Evolutionary conservation across 495 filamentous ascomycete species (phyloP), one percentile per base, ranked within the genome.

Genomic region (Penicillium crystallinum): DNA sequence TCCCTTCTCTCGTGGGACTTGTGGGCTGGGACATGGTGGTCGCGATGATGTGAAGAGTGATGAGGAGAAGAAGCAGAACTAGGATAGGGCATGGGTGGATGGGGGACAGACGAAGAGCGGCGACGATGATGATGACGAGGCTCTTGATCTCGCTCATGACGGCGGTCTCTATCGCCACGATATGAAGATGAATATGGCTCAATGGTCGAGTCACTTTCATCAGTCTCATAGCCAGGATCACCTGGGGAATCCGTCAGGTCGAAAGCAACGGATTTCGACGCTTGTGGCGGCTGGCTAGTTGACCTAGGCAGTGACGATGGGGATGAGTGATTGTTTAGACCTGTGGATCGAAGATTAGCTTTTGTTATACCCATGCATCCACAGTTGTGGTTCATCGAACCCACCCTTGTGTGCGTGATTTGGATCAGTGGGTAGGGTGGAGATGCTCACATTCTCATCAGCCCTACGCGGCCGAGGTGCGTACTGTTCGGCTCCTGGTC

Each of bases 401-500:
- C 70, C 69, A 75, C 71, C 72, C 68, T 74, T 71, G 59, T 61
- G 59, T 55, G 39, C 58, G 55, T 66, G 65, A 46, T 64, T 51
- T 54, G 66, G 61, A 58, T 70, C 57, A 59, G 63, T 65, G 57
- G 74, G 60, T 59, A 66, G 67, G 63, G 55, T 59, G 51, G 59
- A 64, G 59, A 65, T 69, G 77, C 77, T 81, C 76, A 81, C 78
- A 77, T 78, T 81, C 58, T 80, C 76, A 66, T 81, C 76, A 51
- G 67, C 72, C 59, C 75, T 67, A 43, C 73, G 71, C 25, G 74
- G 63, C 57, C 70, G 68, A 25, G 67, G 63, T 34, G 66, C 66
- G 48, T 76, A 79, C 3, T 68, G 57, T 46, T 75, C 71, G 17
- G 68, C 62, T 31, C 61, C 72, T 19, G 65, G 62, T 33, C 60